A percentile compares a stretch with the other conserved stretches of the same genome.
Conservation (phyloP, 371 early-diverging fungal genomes). For the Mucor mucedo region DNA sequence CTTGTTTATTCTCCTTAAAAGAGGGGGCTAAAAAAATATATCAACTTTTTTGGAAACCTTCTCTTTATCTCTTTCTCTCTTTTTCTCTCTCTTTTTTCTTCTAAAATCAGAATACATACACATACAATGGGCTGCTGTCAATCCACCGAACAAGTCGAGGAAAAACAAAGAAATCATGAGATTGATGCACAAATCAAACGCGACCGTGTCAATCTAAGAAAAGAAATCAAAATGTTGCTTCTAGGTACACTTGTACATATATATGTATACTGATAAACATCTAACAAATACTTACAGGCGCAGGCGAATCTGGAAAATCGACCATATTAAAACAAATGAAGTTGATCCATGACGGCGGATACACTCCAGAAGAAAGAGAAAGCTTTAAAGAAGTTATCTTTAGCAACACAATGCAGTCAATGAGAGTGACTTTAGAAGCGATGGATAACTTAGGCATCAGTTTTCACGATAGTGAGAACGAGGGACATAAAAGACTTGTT, state of each 20-base stretch:
- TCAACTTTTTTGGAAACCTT: neutral
- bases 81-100: conserved; percentile 4
- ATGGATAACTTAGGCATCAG: conserved; percentile 79
- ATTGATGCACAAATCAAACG: conserved; percentile 88
- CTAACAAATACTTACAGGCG: conserved; percentile 59
- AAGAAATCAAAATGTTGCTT: conserved; percentile 95
- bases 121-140: conserved; percentile 88
- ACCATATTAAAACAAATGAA: conserved; percentile 98
- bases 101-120: too few relatives aligned
- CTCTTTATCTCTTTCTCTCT: conserved; percentile 8
- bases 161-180: conserved; percentile 81
- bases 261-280: too few relatives aligned
- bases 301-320: conserved; percentile 97
- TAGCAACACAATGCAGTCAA: conserved; percentile 88
- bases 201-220: conserved; percentile 76
- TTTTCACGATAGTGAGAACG: conserved; percentile 66
- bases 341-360: conserved; percentile 93
- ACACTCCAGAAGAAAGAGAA: conserved; percentile 82
- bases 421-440: conserved; percentile 89
- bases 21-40: conserved; percentile 5
- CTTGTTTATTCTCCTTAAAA: conserved; percentile 12
- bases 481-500: conserved; percentile 57
- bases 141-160: conserved; percentile 85
- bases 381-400: conserved; percentile 91
- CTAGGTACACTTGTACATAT: conserved; percentile 65